Percentiles rank a stretch among this genome's conserved stretches.
Evolutionary conservation across 2,329 filamentous ascomycete genomes (phyloP).

Genomic region (Beauveria caledonica): DNA sequence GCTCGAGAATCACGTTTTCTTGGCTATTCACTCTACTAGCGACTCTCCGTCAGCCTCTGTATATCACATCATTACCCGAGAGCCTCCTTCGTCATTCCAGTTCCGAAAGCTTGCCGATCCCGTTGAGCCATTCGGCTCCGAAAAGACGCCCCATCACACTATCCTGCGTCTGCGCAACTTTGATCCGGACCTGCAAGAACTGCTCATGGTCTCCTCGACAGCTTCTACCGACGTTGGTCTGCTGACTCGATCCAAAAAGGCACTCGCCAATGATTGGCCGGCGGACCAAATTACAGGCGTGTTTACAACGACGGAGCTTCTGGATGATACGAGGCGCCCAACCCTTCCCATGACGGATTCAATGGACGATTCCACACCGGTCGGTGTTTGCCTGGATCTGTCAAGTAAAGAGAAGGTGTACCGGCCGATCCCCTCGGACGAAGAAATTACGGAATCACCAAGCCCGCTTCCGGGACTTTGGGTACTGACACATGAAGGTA

Average conservation of each 20-base stretch:
- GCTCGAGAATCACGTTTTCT: slow-evolving; percentile 81
- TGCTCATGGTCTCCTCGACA: slow-evolving; percentile 75
- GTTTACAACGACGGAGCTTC: slow-evolving; percentile 65
- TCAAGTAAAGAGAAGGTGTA: slow-evolving; percentile 71
- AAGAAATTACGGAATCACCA: slow-evolving; percentile 69
- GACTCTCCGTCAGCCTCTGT: slow-evolving; percentile 53
- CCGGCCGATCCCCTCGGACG: slow-evolving; percentile 67
- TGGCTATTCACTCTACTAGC: slow-evolving; percentile 64
- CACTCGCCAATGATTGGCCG: slow-evolving; percentile 53
- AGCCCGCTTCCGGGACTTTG: slow-evolving; percentile 77
- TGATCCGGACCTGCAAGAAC: slow-evolving; percentile 69
- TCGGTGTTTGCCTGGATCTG: slow-evolving; percentile 78
- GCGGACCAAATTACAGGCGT: slow-evolving; percentile 53
- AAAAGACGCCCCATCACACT: slow-evolving; percentile 66
- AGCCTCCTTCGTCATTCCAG: slow-evolving; percentile 50
- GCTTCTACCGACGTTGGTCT: slow-evolving; percentile 72
- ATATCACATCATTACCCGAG: slow-evolving; percentile 73
- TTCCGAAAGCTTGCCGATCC: slow-evolving; percentile 70
- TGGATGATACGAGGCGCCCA: slow-evolving; percentile 67
- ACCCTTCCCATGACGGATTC: slow-evolving; percentile 60
- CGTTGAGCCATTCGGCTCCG: slow-evolving; percentile 61
- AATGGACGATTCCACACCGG: slow-evolving; percentile 60
- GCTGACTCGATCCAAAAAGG: slow-evolving; percentile 62
- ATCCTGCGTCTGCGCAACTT: slow-evolving; percentile 72
- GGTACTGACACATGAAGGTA: slow-evolving; percentile 80